Percentiles rank a stretch among this genome's conserved stretches.
These are phyloP conservation scores for Helicocarpus griseus DNA, from an alignment of 2,329 filamentous ascomycete genomes.

Conservation along the genomic window DNA sequence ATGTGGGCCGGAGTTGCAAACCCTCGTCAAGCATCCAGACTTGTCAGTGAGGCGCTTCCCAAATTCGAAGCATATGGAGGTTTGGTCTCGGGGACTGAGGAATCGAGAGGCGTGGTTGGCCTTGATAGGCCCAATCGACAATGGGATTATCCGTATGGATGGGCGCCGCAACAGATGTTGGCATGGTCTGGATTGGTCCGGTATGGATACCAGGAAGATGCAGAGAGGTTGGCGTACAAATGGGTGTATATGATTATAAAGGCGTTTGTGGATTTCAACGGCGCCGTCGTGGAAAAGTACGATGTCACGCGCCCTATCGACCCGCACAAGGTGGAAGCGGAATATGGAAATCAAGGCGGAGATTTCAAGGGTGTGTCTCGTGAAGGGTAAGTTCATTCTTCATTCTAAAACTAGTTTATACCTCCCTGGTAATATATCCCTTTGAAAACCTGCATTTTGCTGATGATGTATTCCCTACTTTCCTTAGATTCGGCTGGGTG, in stretches of 20 bases:
- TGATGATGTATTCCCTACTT: constrained; percentile 4
- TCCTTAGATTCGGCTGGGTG: constrained; percentile 84
- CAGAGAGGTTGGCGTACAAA: constrained; percentile 82
- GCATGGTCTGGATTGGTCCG: constrained; percentile 88
- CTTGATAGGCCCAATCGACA: constrained; percentile 85
- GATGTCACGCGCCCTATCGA: constrained; percentile 85
- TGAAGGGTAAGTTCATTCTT: constrained; percentile 64
- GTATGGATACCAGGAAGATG: constrained; percentile 86
- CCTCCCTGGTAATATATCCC: too few species aligned
- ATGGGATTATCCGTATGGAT: constrained; percentile 97
- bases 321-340: constrained; percentile 87
- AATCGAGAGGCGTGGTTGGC: constrained; percentile 71
- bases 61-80: constrained; percentile 83
- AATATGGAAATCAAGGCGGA: constrained; percentile 93
- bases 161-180: constrained; percentile 97
- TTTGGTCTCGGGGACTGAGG: constrained; percentile 77
- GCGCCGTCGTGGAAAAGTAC: constrained; percentile 97
- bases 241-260: constrained; percentile 99
- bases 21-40: constrained; percentile 71
- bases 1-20: constrained; percentile 89
- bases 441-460: neutral
- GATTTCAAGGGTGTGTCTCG: constrained; percentile 94
- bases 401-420: neutral
- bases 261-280: constrained; percentile 96
- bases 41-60: constrained; percentile 74